Conservation (phyloP, 225 moss, liverwort and hornwort species). For the Polytrichum commune region DNA sequence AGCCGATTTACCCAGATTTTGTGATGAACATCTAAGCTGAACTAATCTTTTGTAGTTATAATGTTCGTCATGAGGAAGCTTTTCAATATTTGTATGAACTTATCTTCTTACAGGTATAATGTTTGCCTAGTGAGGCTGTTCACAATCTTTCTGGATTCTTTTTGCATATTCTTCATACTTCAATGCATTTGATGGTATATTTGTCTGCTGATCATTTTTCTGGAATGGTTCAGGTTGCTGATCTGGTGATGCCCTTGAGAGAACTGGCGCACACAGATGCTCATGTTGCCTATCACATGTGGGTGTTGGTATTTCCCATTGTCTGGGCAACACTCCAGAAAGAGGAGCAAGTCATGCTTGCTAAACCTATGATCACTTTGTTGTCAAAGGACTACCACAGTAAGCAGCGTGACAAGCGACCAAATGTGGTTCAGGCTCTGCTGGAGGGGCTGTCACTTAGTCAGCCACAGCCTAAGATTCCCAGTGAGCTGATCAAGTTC, state of each 20-base stretch:
- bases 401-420: slow-evolving; percentile 95
- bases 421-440: slow-evolving; percentile 97
- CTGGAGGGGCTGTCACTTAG: slow-evolving; percentile 95
- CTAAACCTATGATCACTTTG: slow-evolving; percentile 97
- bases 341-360: slow-evolving; percentile 99
- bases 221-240: slow-evolving; percentile 74
- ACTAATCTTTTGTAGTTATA: too few species aligned
- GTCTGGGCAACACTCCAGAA: slow-evolving; percentile 99
- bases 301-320: slow-evolving; percentile 98
- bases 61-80: too few species aligned
- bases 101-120: too few species aligned
- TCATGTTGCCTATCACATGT: slow-evolving; percentile 99
- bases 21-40: too few species aligned
- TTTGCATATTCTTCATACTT: too few species aligned
- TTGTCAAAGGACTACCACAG: slow-evolving; percentile 95
- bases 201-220: background rate
- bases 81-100: too few species aligned
- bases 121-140: too few species aligned
- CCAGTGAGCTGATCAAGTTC: slow-evolving; percentile 98
- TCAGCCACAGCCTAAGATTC: slow-evolving; percentile 99
- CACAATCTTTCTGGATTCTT: too few species aligned
- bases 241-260: slow-evolving; percentile 87
- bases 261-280: slow-evolving; percentile 99
- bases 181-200: too few species aligned
- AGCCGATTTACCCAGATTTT: too few species aligned